Evolutionary conservation across 371 early-diverging fungal species (phyloP).

Genomic region (Furculomyces boomerangus): DNA sequence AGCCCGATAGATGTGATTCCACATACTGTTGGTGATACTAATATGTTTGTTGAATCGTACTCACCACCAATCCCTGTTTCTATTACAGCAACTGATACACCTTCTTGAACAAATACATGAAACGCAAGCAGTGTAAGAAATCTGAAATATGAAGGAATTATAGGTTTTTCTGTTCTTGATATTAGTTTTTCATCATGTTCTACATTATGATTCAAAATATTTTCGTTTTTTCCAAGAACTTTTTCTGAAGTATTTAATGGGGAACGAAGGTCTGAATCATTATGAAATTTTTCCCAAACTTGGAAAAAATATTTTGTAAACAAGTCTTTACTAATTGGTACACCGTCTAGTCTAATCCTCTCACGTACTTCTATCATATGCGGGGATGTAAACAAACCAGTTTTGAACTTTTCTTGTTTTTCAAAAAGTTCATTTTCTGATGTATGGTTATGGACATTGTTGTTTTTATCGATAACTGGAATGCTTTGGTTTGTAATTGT

Average conservation of each 20-base stretch:
- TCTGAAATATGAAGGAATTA: constrained; percentile 74
- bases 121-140: constrained; percentile 77
- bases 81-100: constrained; percentile 57
- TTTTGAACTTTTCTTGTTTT: neutral
- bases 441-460: neutral
- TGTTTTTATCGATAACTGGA: neutral
- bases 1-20: constrained; percentile 67
- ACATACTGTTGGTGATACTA: constrained; percentile 48
- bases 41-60: constrained; percentile 68
- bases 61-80: constrained; percentile 77
- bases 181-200: neutral
- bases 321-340: constrained; percentile 44
- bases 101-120: constrained; percentile 68
- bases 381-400: constrained; percentile 81
- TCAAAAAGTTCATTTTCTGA: neutral
- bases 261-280: too few species aligned
- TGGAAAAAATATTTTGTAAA: constrained; percentile 81
- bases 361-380: constrained; percentile 85
- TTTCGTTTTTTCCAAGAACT: too few species aligned
- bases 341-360: constrained; percentile 81
- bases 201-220: neutral
- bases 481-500: constrained; percentile 5
- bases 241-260: too few species aligned
- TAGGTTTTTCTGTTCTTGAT: neutral
- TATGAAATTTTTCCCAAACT: constrained; percentile 48